Percentiles rank a stretch among this genome's conserved stretches.
These are phyloP conservation scores for Boechera retrofracta DNA, from an alignment of 345 rosid genomes.

Conservation along the genomic window DNA sequence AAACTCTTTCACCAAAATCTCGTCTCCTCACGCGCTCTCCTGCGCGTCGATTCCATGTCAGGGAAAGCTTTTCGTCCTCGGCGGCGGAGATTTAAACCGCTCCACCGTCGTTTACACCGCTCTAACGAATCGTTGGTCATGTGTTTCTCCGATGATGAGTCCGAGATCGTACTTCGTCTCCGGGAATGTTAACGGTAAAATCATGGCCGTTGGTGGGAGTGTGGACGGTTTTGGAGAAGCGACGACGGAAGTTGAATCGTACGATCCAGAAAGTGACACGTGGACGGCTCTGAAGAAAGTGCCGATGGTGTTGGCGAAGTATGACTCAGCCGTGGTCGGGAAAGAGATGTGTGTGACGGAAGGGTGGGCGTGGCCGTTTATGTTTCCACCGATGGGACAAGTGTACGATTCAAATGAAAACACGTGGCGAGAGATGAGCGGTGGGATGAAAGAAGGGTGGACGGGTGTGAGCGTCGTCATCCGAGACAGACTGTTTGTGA, in stretches of 20 bases:
- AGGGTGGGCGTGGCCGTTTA: conserved; percentile 90
- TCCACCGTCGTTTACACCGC: conserved; percentile 53
- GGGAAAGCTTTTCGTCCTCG: conserved; percentile 70
- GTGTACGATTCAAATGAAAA: conserved; percentile 53
- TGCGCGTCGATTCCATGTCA: conserved; percentile 63
- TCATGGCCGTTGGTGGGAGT: conserved; percentile 71
- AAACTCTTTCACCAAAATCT: conserved; percentile 52
- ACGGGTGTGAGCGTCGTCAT: conserved; percentile 63
- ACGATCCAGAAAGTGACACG: conserved; percentile 52
- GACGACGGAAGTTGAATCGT: conserved; percentile 58
- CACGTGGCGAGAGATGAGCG: conserved; percentile 70
- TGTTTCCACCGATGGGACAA: conserved; percentile 61
- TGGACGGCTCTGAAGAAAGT: conserved; percentile 49
- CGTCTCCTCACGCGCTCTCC: conserved; percentile 60
- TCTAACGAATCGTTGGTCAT: conserved; percentile 65
- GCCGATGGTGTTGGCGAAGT: conserved; percentile 53
- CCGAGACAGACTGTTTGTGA: conserved; percentile 53
- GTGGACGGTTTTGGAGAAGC: conserved; percentile 43
- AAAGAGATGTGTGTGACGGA: conserved; percentile 62
- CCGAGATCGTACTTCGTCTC: conserved; percentile 60
- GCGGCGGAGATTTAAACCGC: conserved; percentile 58
- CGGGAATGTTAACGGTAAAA: conserved; percentile 52
- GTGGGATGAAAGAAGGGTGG: conserved; percentile 80
- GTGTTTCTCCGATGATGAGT: conserved; percentile 57
- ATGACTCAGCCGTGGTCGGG: conserved; percentile 71